Base-by-base conservation (phyloP, 352 stramenopile species). In the Pythium apleroticum region DNA sequence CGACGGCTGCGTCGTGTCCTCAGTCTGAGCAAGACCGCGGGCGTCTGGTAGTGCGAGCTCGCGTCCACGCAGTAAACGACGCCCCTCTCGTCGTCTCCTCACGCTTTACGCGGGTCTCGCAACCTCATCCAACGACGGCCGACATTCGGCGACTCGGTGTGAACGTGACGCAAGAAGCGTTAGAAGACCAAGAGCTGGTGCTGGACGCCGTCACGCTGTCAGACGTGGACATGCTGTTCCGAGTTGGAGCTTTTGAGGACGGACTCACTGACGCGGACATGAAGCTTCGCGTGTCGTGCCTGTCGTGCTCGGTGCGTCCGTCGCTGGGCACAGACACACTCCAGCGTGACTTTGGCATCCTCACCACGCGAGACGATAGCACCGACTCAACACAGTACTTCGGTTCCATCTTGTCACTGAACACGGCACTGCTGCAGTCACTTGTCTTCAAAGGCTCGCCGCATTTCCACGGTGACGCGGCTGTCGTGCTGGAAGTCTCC, bases 401-500 rank as follows among this genome's bases (percentile, higher is more conserved):
- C 31, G 63, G 31, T 1, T 33, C 61, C 11, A 48, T 77, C 9
- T 22, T 31, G 20, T 60, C 72, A 7, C 63, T 86, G 6, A 88
- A 87, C 37, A 43, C 48, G 22, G 67, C 52, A 12, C 24, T 88
- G 37, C 60, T 90, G 57, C 57, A 57, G 41, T 63, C 69, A 8
- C 69, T 89, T 1, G 45, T 74, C 35, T 86, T 89, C 54, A 62
- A 28, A 22, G 53, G 76, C 28, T 57, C 41, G 9, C 5, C 27
- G 4, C 65, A 76, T 14, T 81, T 81, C 35, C 59, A 77, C 20
- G 75, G 76, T 27, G 19, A 71, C 37, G 73, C 65, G 3, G 65
- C 83, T 37, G 66, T 88, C 41, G 24, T 86, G 27, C 41, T 89
- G 11, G 50, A 68, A 39, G 22, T 65, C n/a, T 65, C 63, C 4